phyloP scores from a whole-genome alignment of 1,284 basidiomycete species.

The Ganoderma multipileum region DNA sequence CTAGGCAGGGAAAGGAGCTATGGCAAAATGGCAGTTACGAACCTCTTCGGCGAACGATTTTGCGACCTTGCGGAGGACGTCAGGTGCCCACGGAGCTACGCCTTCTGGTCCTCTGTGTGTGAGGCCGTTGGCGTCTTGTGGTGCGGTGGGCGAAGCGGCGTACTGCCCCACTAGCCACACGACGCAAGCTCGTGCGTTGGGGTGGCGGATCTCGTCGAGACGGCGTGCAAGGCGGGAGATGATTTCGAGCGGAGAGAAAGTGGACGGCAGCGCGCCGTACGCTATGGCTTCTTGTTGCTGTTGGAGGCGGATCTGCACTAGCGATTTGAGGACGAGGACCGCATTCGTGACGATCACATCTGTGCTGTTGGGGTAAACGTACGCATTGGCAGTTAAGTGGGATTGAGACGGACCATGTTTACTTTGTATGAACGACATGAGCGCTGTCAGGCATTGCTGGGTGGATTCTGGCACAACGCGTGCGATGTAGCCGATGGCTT shows the following conservation, averaged over 20 bases:
- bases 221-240: slow-evolving; percentile 77
- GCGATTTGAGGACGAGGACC: slow-evolving; percentile 83
- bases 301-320: slow-evolving; percentile 76
- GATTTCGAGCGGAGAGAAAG: slow-evolving; percentile 66
- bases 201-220: slow-evolving; percentile 81
- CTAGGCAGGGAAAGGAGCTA: not conserved
- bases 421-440: slow-evolving; percentile 82
- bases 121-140: slow-evolving; percentile 24
- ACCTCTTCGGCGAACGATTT: slow-evolving; percentile 81
- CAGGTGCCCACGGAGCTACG: slow-evolving; percentile 79
- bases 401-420: slow-evolving; percentile 60
- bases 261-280: slow-evolving; percentile 34
- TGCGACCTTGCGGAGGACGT: slow-evolving; percentile 79
- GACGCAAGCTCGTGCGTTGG: slow-evolving; percentile 83
- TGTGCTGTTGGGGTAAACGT: slow-evolving; percentile 37
- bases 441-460: slow-evolving; percentile 73
- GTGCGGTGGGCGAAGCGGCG: slow-evolving; percentile 47
- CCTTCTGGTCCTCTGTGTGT: slow-evolving; percentile 46
- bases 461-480: slow-evolving; percentile 69
- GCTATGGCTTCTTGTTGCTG: slow-evolving; percentile 33
- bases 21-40: slow-evolving; percentile 10
- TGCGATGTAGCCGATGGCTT: slow-evolving; percentile 82
- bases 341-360: slow-evolving; percentile 79
- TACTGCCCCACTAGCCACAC: slow-evolving; percentile 93
- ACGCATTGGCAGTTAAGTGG: not conserved